A percentile compares a stretch with the other conserved stretches of the same genome.
Conservation (phyloP, 192 early-diverging fungal genomes). For the Anaeromyces robustus region DNA sequence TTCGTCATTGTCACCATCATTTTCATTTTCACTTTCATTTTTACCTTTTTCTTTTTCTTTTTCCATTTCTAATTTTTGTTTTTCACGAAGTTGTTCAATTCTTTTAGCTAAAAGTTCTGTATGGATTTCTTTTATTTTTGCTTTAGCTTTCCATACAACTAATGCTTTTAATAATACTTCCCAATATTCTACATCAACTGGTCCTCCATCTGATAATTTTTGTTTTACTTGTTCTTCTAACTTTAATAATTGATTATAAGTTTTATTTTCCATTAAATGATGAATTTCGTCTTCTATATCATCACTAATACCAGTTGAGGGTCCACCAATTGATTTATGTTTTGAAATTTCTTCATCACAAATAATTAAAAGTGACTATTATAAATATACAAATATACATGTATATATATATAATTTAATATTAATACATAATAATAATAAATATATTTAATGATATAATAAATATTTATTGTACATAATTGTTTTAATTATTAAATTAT, state of each 20-base stretch:
- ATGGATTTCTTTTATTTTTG: constrained; percentile 65
- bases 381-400: neutral
- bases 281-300: constrained; percentile 47
- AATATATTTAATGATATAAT: neutral
- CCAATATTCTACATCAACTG: constrained; percentile 91
- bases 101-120: constrained; percentile 53
- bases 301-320: constrained; percentile 13
- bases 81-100: constrained; percentile 46
- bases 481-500: too few relatives aligned
- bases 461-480: neutral
- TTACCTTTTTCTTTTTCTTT: constrained; percentile 28
- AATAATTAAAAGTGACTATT: constrained; percentile 56
- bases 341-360: constrained; percentile 50
- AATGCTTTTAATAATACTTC: constrained; percentile 60
- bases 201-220: constrained; percentile 42
- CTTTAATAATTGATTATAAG: constrained; percentile 47
- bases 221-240: constrained; percentile 60
- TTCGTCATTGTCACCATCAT: constrained; percentile 24
- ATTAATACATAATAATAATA: constrained; percentile 2
- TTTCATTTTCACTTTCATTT: constrained; percentile 12
- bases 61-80: constrained; percentile 24
- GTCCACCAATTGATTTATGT: constrained; percentile 11
- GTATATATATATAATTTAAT: neutral
- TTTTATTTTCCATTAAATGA: constrained; percentile 53
- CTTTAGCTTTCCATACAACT: constrained; percentile 70